Evolutionary conservation across 768 basidiomycete species (phyloP).

Genomic region (Trametes gibbosa): DNA sequence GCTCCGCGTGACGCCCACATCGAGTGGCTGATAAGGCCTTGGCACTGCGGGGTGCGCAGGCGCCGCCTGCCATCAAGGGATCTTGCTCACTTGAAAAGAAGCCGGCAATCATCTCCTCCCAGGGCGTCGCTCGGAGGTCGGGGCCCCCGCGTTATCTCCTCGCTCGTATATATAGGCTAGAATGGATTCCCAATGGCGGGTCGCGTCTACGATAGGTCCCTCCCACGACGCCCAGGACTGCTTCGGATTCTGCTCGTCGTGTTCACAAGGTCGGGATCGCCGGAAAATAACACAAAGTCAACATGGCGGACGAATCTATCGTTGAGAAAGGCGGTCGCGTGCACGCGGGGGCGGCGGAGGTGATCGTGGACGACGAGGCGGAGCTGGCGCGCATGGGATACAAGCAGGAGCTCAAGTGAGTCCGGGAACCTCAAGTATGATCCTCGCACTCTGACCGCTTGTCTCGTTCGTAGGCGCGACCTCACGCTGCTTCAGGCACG

Average conservation of each 20-base stretch:
- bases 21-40: background rate
- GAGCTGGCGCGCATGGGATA: slow-evolving; percentile 71
- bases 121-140: background rate
- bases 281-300: background rate
- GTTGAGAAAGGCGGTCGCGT: slow-evolving; percentile 10
- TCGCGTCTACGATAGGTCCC: background rate
- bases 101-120: slow-evolving; percentile 1
- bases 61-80: background rate
- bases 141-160: background rate
- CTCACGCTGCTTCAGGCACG: slow-evolving; percentile 59
- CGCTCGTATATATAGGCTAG: background rate
- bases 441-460: background rate
- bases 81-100: background rate
- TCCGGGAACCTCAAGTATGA: slow-evolving; percentile 16
- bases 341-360: background rate
- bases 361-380: slow-evolving; percentile 45
- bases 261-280: background rate
- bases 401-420: slow-evolving; percentile 65
- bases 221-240: background rate
- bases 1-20: background rate
- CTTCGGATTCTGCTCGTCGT: background rate
- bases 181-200: background rate
- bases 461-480: slow-evolving; percentile 46
- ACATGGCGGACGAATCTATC: slow-evolving; percentile 12
- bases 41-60: background rate